These are phyloP conservation scores for Lathyrus aphaca DNA, from an alignment of 306 rosid species.

Conservation along the genomic window DNA sequence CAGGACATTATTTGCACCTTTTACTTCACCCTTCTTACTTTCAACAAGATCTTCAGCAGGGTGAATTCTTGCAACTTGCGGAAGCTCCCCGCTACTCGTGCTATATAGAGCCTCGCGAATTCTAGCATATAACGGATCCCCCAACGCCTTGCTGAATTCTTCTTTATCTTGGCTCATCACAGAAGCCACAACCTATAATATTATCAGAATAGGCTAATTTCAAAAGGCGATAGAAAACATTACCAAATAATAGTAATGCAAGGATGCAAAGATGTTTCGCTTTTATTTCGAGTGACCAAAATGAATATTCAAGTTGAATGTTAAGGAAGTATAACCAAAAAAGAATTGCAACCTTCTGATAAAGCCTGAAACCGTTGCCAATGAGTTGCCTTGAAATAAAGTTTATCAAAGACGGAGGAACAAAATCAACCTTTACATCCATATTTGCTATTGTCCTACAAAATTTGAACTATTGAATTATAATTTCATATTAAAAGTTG, in stretches of 20 bases:
- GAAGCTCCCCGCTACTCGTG: slow-evolving; percentile 38
- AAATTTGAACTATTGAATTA: slow-evolving; percentile 41
- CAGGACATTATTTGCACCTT: slow-evolving; percentile 36
- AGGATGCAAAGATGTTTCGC: neutral
- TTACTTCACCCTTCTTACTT: slow-evolving; percentile 35
- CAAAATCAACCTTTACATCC: slow-evolving; percentile 91
- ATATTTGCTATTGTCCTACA: slow-evolving; percentile 84
- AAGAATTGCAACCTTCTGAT: slow-evolving; percentile 69
- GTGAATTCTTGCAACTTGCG: slow-evolving; percentile 36
- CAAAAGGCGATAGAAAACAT: slow-evolving; percentile 6
- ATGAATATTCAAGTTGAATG: neutral
- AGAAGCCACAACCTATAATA: slow-evolving; percentile 72
- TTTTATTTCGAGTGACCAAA: neutral
- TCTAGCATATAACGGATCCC: slow-evolving; percentile 60
- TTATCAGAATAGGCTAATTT: slow-evolving; percentile 27
- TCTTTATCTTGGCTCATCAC: slow-evolving; percentile 49
- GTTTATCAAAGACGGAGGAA: slow-evolving; percentile 85
- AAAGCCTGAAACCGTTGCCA: slow-evolving; percentile 87
- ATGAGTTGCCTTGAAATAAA: slow-evolving; percentile 91
- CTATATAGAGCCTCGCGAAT: slow-evolving; percentile 56
- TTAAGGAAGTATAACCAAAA: slow-evolving; percentile 30
- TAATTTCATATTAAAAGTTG: neutral
- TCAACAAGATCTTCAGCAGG: slow-evolving; percentile 39
- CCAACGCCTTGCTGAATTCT: slow-evolving; percentile 67
- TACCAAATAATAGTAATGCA: slow-evolving; percentile 18